phyloP scores from a whole-genome alignment of 2,329 filamentous ascomycete genomes.

The Calycina marina region DNA sequence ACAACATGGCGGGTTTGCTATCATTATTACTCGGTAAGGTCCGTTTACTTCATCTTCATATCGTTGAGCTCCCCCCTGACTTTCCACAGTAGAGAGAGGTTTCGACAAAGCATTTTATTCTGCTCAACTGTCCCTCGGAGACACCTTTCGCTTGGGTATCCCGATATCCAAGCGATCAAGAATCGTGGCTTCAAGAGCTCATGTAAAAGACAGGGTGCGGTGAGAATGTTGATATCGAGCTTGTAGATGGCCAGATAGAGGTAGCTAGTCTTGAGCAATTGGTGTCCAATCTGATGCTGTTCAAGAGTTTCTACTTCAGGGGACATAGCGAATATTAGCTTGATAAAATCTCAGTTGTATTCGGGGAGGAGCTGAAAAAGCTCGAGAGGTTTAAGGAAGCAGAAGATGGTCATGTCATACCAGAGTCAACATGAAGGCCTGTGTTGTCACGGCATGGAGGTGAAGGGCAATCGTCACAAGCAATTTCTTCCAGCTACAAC shows the following conservation, averaged over 20 bases:
- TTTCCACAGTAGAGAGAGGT: conserved; percentile 5
- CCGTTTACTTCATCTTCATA: not conserved
- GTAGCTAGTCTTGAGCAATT: conserved; percentile 6
- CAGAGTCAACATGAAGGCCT: conserved; percentile 3
- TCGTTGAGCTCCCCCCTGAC: not conserved
- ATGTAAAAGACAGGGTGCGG: conserved; percentile 10
- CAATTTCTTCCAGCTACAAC: no score
- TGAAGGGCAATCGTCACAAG: not conserved
- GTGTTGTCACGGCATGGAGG: conserved; percentile 2
- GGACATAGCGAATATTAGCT: conserved; percentile 10
- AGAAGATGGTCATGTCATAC: not conserved
- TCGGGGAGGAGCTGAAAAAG: conserved; percentile 7
- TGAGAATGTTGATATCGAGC: conserved; percentile 4
- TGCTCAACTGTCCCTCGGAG: conserved; percentile 7
- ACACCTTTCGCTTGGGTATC: conserved; percentile 4
- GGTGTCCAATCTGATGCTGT: conserved; percentile 9
- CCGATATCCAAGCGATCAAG: conserved; percentile 1
- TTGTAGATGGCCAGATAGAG: conserved; percentile 3
- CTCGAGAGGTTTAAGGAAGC: conserved; percentile 5
- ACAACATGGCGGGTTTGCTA: conserved; percentile 66
- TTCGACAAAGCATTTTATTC: conserved; percentile 5
- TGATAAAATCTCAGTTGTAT: conserved; percentile 1
- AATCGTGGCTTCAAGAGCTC: conserved; percentile 5
- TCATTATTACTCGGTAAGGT: conserved; percentile 9
- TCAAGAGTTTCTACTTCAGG: conserved; percentile 11